A percentile compares a stretch with the other conserved stretches of the same genome.
phyloP scores from a whole-genome alignment of 805 yeast species.

The Wickerhamomyces alni region DNA sequence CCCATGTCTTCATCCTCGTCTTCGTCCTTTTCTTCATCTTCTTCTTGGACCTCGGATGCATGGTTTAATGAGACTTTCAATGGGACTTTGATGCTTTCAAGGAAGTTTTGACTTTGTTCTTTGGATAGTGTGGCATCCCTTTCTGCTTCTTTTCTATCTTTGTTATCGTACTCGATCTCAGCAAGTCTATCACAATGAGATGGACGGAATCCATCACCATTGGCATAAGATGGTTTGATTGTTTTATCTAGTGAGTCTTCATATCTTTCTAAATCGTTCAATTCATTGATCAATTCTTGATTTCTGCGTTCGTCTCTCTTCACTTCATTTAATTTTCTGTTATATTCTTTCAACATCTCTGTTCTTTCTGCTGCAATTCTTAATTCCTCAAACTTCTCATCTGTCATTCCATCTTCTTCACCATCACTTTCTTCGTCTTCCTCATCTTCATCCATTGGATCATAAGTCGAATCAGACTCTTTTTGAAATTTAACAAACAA shows the following conservation, averaged over 20 bases:
- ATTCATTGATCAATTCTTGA: constrained; percentile 16
- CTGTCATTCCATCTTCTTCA: constrained; percentile 22
- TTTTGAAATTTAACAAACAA: constrained; percentile 35
- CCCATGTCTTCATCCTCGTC: constrained; percentile 10
- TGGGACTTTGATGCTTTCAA: constrained; percentile 14
- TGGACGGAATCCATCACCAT: constrained; percentile 13
- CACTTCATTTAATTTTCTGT: constrained; percentile 12
- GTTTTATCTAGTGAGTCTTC: constrained; percentile 33
- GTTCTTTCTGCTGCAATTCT: constrained; percentile 19
- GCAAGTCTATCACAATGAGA: constrained; percentile 17
- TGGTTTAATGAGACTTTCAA: constrained; percentile 8
- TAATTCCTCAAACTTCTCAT: constrained; percentile 27
- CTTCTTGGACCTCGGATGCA: no score
- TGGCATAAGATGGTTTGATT: constrained; percentile 9
- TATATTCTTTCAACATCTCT: constrained; percentile 16
- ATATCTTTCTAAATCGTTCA: constrained; percentile 25
- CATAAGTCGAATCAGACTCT: constrained; percentile 8
- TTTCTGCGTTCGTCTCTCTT: constrained; percentile 12
- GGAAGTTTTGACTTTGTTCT: constrained; percentile 12
- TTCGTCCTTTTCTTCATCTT: constrained; percentile 3
- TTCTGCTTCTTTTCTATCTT: constrained; percentile 31
- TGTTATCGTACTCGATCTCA: constrained; percentile 39
- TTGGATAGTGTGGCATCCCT: constrained; percentile 19
- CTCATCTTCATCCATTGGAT: constrained; percentile 16
- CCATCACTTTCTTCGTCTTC: constrained; percentile 19